Evolutionary conservation across 805 yeast species (phyloP).

Genomic region (Kuraishia molischiana): DNA sequence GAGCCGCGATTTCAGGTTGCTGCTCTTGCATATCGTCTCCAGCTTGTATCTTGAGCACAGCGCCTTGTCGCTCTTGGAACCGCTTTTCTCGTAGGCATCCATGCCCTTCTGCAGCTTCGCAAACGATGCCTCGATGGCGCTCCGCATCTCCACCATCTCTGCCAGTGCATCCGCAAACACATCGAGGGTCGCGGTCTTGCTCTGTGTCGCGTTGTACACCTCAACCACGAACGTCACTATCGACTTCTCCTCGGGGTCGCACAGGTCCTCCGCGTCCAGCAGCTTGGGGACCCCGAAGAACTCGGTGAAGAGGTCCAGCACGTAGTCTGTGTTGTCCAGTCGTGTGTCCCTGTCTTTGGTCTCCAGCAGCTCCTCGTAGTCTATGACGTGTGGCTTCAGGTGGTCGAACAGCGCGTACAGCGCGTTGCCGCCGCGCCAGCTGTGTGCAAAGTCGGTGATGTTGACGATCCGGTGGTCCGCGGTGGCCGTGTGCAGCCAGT

Average conservation of each 20-base stretch:
- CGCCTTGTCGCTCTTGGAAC: neutral
- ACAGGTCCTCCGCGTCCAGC: neutral
- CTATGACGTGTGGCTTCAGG: neutral
- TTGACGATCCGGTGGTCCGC: neutral
- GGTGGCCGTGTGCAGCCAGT: neutral
- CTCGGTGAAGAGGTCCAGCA: constrained; percentile 1
- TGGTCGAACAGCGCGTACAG: neutral
- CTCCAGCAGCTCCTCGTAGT: neutral
- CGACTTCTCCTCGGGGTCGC: neutral
- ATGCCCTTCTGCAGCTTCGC: neutral
- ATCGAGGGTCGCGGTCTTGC: neutral
- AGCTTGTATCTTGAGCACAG: neutral
- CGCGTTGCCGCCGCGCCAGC: neutral
- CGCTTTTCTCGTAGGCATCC: neutral
- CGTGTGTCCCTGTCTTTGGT: neutral
- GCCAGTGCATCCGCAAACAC: neutral
- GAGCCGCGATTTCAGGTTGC: neutral
- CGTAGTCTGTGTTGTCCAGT: neutral
- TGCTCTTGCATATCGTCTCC: neutral
- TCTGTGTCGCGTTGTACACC: neutral
- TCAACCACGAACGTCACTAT: neutral
- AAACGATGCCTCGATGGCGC: neutral
- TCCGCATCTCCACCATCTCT: neutral
- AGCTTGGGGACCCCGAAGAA: neutral
- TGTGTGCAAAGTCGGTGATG: neutral